A percentile compares a stretch with the other conserved stretches of the same genome.
phyloP scores from a whole-genome alignment of 352 stramenopile genomes.

The Globisporangium mamillatum region DNA sequence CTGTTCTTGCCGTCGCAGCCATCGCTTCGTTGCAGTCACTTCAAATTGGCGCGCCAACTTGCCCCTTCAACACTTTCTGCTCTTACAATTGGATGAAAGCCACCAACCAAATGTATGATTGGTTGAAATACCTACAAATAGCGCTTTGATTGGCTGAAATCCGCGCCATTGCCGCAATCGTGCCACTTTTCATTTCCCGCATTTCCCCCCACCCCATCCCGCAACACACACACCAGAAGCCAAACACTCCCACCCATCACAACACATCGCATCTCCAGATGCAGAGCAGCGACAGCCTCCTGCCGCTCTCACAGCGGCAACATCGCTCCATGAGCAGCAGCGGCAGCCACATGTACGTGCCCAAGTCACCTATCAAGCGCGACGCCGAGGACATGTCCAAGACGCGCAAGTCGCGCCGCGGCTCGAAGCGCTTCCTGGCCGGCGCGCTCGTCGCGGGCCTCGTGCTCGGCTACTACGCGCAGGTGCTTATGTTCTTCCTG shows the following conservation, averaged over 20 bases:
- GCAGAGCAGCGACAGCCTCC: slow-evolving; percentile 10
- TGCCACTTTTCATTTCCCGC: background rate
- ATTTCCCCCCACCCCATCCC: background rate
- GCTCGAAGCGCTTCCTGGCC: slow-evolving; percentile 22
- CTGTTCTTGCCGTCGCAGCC: background rate
- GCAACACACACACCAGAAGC: background rate
- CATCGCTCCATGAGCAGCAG: background rate
- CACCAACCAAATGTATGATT: background rate
- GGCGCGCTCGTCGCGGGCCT: slow-evolving; percentile 31
- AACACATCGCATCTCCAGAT: background rate
- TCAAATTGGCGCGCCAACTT: background rate
- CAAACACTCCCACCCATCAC: background rate
- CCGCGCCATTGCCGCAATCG: background rate
- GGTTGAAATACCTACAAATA: background rate
- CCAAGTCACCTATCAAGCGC: slow-evolving; percentile 2
- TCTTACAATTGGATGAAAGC: background rate
- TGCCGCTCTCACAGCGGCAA: slow-evolving; percentile 11
- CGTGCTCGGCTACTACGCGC: slow-evolving; percentile 60
- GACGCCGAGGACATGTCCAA: slow-evolving; percentile 20
- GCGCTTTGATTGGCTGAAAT: background rate
- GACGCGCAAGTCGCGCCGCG: slow-evolving; percentile 12
- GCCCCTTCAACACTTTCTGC: background rate
- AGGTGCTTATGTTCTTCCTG: slow-evolving; percentile 66
- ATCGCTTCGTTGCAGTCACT: background rate
- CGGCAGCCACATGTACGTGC: slow-evolving; percentile 5